Conservation (phyloP, 2,329 filamentous ascomycete genomes). For the Scleromitrula shiraiana region DNA sequence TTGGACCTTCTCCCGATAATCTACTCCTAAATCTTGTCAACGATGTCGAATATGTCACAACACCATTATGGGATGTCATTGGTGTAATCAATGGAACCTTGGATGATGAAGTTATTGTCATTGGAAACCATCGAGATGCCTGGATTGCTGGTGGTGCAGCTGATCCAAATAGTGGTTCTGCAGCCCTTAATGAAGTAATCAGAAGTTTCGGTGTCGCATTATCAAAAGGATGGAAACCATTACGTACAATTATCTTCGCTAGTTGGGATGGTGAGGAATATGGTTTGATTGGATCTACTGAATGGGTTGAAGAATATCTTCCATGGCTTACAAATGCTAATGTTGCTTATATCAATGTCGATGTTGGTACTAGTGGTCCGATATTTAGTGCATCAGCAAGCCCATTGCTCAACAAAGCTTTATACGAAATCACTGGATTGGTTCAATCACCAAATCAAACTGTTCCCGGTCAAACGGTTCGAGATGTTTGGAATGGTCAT, state of each 20-base stretch:
- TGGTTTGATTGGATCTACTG: constrained; percentile 69
- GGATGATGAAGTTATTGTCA: constrained; percentile 77
- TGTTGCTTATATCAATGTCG: constrained; percentile 72
- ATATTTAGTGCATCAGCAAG: constrained; percentile 47
- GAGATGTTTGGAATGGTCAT: constrained; percentile 42
- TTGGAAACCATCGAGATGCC: constrained; percentile 89
- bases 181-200: constrained; percentile 70
- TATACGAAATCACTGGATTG: constrained; percentile 47
- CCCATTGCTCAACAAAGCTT: constrained; percentile 54
- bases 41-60: constrained; percentile 73
- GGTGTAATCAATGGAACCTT: constrained; percentile 85
- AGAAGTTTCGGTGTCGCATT: constrained; percentile 66
- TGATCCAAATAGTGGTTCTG: constrained; percentile 77
- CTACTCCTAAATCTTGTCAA: constrained; percentile 66
- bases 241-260: constrained; percentile 85
- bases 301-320: constrained; percentile 80
- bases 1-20: constrained; percentile 59
- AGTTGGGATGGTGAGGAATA: constrained; percentile 71
- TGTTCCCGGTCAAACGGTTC: constrained; percentile 32
- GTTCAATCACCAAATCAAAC: constrained; percentile 37
- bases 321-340: constrained; percentile 65
- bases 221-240: constrained; percentile 69
- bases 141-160: constrained; percentile 81
- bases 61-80: constrained; percentile 84
- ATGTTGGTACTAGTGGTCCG: constrained; percentile 58